phyloP scores from a whole-genome alignment of 1,139 yeast species.

The Magnusiomyces tetraspermus region DNA sequence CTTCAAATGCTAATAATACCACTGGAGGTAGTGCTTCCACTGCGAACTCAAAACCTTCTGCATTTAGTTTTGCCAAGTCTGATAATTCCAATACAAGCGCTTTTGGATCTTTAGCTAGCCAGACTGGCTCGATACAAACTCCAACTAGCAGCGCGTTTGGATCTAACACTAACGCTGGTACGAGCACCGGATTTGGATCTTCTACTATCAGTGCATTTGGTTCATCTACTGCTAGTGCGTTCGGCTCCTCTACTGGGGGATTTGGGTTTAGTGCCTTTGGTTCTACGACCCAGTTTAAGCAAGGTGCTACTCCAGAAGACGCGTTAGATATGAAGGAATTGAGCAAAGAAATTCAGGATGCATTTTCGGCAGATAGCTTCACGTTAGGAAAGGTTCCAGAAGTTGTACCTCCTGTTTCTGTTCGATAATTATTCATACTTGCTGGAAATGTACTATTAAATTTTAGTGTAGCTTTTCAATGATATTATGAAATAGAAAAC shows the following conservation, averaged over 20 bases:
- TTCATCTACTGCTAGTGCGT: background rate
- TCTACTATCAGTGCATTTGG: slow-evolving; percentile 7
- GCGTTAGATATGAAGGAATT: slow-evolving; percentile 34
- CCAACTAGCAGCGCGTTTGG: too few relatives aligned
- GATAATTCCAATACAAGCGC: too few relatives aligned
- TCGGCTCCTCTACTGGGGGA: background rate
- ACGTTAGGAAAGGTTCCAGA: slow-evolving; percentile 68
- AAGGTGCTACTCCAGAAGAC: slow-evolving; percentile 33
- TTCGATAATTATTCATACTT: slow-evolving; percentile 28
- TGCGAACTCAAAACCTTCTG: too few relatives aligned
- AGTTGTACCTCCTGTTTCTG: slow-evolving; percentile 57
- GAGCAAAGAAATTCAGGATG: slow-evolving; percentile 37
- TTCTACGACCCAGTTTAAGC: slow-evolving; percentile 20
- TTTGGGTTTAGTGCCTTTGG: background rate
- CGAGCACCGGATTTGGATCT: slow-evolving; percentile 7
- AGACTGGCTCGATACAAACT: too few relatives aligned
- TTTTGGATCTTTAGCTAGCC: too few relatives aligned
- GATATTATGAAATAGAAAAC: too few relatives aligned
- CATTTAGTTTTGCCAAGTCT: too few relatives aligned
- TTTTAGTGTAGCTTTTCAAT: too few relatives aligned
- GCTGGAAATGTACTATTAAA: too few relatives aligned
- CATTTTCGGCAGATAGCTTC: slow-evolving; percentile 47
- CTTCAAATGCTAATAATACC: too few relatives aligned
- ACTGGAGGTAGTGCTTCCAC: too few relatives aligned
- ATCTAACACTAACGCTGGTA: background rate